A percentile compares a stretch with the other conserved stretches of the same genome.
Conservation (phyloP, 257 asterid genomes). For the Solanum raphanifolium region DNA sequence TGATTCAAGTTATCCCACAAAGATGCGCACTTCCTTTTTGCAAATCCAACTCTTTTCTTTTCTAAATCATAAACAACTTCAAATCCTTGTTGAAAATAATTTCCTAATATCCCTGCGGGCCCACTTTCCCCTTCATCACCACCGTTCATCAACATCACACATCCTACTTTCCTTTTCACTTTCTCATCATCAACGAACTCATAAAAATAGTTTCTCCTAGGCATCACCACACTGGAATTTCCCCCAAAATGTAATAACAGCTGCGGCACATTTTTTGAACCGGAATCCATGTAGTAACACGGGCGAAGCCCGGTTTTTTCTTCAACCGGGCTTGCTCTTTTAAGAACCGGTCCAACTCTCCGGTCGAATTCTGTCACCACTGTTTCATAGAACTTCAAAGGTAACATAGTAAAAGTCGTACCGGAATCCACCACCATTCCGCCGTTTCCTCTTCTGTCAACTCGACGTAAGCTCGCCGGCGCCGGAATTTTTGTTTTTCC, state of each 20-base stretch:
- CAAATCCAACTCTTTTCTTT: slow-evolving; percentile 65
- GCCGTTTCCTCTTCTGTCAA: slow-evolving; percentile 62
- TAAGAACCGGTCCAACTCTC: slow-evolving; percentile 26
- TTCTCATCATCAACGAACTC: slow-evolving; percentile 46
- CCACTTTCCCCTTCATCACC: slow-evolving; percentile 77
- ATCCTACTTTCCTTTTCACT: slow-evolving; percentile 45
- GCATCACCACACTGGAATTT: slow-evolving; percentile 78
- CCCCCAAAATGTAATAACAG: slow-evolving; percentile 60
- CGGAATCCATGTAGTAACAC: slow-evolving; percentile 37
- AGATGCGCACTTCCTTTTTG: slow-evolving; percentile 68
- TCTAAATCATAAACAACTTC: slow-evolving; percentile 94
- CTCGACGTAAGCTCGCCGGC: slow-evolving; percentile 41
- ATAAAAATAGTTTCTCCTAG: slow-evolving; percentile 61
- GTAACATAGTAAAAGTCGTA: slow-evolving; percentile 84
- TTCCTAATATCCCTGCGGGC: slow-evolving; percentile 90
- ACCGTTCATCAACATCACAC: slow-evolving; percentile 83
- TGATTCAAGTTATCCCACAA: slow-evolving; percentile 62
- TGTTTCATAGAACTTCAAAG: slow-evolving; percentile 34
- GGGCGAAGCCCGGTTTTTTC: slow-evolving; percentile 68
- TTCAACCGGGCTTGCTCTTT: slow-evolving; percentile 52
- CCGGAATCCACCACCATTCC: slow-evolving; percentile 99
- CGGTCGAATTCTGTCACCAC: slow-evolving; percentile 37
- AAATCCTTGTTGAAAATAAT: slow-evolving; percentile 94
- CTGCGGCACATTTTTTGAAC: slow-evolving; percentile 26
- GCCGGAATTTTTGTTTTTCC: slow-evolving; percentile 40